phyloP scores from a whole-genome alignment of 176 grass and related monocot species.

The Rhipidocladum racemiflorum region DNA sequence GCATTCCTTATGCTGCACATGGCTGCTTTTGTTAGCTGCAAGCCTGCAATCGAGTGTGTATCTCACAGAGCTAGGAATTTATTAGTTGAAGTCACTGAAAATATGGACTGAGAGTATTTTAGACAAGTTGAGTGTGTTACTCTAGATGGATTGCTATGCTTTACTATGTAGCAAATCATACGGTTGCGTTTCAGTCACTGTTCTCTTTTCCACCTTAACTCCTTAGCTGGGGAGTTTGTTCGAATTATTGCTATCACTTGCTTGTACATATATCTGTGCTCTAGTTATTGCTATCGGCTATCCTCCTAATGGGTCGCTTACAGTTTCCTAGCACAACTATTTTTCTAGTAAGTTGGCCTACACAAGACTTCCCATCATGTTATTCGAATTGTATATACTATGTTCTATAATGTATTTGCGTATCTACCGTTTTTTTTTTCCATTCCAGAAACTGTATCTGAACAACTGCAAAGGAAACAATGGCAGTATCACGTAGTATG shows the following conservation, averaged over 20 bases:
- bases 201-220: not conserved
- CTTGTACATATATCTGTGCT: not conserved
- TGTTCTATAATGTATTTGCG: not conserved
- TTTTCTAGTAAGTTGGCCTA: not conserved
- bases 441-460: not conserved
- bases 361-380: not conserved
- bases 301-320: not conserved
- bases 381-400: not conserved
- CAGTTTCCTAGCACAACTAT: not conserved
- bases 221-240: not conserved
- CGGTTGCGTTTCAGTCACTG: not conserved
- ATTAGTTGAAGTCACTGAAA: not conserved
- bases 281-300: not conserved
- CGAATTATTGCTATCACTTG: not conserved
- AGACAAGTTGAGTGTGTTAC: not conserved
- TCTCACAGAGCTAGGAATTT: not conserved
- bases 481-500: slow-evolving; percentile 65
- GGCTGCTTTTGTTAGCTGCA: not conserved
- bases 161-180: not conserved
- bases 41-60: not conserved
- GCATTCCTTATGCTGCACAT: not conserved
- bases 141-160: not conserved
- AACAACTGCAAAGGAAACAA: slow-evolving; percentile 11
- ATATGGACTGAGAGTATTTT: not conserved
- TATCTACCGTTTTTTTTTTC: not conserved